phyloP scores from a whole-genome alignment of 2,329 filamentous ascomycete genomes.

The Ophiostoma perfectum region DNA sequence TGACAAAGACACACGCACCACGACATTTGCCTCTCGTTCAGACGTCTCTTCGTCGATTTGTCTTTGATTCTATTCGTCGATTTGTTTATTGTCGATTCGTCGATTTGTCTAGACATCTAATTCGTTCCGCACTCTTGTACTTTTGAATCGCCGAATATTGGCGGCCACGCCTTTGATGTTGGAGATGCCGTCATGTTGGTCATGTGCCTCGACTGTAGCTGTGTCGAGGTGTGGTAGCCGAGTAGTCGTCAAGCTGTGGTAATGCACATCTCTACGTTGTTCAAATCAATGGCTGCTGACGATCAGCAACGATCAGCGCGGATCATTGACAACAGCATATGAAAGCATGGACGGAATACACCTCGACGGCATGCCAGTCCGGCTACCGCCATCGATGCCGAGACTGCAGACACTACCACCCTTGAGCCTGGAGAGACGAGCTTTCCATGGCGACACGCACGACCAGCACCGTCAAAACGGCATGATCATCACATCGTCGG shows the following conservation, averaged over 20 bases:
- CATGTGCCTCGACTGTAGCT: neutral
- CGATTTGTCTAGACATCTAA: neutral
- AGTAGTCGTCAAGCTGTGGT: no score
- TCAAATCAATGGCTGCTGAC: neutral
- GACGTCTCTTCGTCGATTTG: neutral
- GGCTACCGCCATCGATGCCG: neutral
- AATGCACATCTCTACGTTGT: neutral
- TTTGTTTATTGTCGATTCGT: no score
- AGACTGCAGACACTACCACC: neutral
- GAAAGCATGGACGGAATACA: neutral
- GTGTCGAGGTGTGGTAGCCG: no score
- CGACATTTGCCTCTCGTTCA: neutral
- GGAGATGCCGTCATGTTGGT: neutral
- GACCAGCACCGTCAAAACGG: neutral
- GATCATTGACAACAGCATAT: neutral
- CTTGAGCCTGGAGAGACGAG: neutral
- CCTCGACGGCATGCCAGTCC: neutral
- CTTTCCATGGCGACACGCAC: neutral
- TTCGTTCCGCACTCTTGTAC: neutral
- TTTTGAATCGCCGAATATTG: neutral
- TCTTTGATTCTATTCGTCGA: no score
- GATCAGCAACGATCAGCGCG: neutral
- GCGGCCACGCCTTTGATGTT: neutral
- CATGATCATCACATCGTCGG: conserved; percentile 7
- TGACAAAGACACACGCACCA: neutral